A percentile compares a stretch with the other conserved stretches of the same genome.
phyloP scores from a whole-genome alignment of 148 eudicot genomes.

The Persicaria tinctoria region DNA sequence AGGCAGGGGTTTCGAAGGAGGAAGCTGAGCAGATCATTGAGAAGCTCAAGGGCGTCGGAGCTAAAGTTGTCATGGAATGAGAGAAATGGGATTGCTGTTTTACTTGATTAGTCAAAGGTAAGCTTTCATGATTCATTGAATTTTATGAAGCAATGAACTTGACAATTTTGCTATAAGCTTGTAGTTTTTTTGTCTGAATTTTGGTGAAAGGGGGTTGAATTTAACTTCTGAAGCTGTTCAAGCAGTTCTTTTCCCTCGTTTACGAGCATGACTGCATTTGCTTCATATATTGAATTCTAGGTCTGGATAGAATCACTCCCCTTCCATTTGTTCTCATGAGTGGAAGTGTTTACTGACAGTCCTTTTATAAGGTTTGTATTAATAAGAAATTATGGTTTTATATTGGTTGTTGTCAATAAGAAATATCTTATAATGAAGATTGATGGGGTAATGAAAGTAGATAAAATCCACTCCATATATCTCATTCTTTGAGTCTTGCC shows the following conservation, averaged over 20 bases:
- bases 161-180: not conserved
- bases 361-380: not conserved
- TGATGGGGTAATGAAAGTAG: not conserved
- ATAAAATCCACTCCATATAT: not conserved
- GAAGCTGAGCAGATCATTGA: slow-evolving; percentile 79
- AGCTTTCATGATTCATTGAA: not conserved
- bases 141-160: slow-evolving; percentile 1
- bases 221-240: not conserved
- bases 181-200: not conserved
- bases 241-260: slow-evolving; percentile 4
- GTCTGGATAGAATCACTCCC: not conserved
- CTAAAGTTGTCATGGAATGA: slow-evolving; percentile 79
- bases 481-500: not conserved
- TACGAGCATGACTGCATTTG: not conserved
- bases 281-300: not conserved
- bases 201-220: slow-evolving; percentile 5
- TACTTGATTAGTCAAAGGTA: not conserved
- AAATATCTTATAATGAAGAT: not conserved
- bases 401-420: not conserved
- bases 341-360: not conserved
- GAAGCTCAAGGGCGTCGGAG: slow-evolving; percentile 85
- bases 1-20: slow-evolving; percentile 73
- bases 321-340: not conserved
- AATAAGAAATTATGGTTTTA: not conserved
- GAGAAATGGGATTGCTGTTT: not conserved